These are phyloP conservation scores for Bipolaris bicolor DNA, from an alignment of 2,329 filamentous ascomycete species.

Conservation along the genomic window DNA sequence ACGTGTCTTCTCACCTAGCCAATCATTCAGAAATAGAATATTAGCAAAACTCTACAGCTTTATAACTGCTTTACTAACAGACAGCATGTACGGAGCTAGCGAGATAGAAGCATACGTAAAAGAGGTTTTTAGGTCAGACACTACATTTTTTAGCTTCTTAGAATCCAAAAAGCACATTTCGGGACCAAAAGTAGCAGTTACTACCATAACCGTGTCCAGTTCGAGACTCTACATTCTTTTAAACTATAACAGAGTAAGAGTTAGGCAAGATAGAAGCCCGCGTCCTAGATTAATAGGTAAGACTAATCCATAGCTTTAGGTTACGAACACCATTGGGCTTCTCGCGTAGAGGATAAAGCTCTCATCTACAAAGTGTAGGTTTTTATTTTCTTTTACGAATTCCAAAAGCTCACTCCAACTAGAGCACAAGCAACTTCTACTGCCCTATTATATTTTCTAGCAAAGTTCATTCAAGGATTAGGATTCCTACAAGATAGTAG, in stretches of 20 bases:
- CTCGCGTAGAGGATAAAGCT: constrained; percentile 11
- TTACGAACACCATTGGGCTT: constrained; percentile 18
- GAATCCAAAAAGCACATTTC: constrained; percentile 2
- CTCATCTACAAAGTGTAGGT: constrained; percentile 18
- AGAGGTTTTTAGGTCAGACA: constrained; percentile 13
- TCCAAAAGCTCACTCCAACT: not conserved
- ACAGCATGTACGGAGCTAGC: constrained; percentile 33
- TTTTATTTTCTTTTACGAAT: not conserved
- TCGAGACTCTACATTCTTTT: constrained; percentile 21
- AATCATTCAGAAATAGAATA: not conserved
- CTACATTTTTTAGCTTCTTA: constrained; percentile 13
- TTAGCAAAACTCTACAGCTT: constrained; percentile 41
- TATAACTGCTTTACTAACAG: constrained; percentile 14
- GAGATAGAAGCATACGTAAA: constrained; percentile 44
- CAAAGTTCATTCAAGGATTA: too few species aligned
- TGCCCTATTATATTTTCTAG: constrained; percentile 21
- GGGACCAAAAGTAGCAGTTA: constrained; percentile 19
- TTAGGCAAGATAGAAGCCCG: constrained; percentile 10
- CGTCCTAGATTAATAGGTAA: not conserved
- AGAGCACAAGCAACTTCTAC: constrained; percentile 23
- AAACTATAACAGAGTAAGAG: constrained; percentile 21
- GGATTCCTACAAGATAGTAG: too few species aligned
- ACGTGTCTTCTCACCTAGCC: constrained; percentile 10
- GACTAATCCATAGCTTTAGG: constrained; percentile 12
- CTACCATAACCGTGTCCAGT: constrained; percentile 15